Percentiles rank a stretch among this genome's conserved stretches.
Evolutionary conservation across 306 rosid genomes (phyloP).

Genomic region (Delonix regia): DNA sequence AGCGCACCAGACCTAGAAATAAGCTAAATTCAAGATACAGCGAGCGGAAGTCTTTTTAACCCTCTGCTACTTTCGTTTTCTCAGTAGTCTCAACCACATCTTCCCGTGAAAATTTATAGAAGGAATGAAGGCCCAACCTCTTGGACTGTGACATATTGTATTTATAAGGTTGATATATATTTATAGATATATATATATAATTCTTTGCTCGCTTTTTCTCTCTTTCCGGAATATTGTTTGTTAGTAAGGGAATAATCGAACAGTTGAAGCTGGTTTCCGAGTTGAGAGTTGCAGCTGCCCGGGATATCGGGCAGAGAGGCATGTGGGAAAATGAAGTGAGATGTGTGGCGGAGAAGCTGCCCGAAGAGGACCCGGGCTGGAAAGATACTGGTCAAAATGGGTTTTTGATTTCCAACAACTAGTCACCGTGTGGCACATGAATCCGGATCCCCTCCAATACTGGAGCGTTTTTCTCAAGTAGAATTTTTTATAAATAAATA

Average conservation of each 20-base stretch:
- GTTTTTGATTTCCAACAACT: too few species aligned
- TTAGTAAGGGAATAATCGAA: too few species aligned
- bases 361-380: slow-evolving; percentile 41
- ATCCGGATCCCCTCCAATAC: too few species aligned
- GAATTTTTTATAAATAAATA: too few species aligned
- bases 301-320: slow-evolving; percentile 33
- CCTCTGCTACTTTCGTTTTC: neutral
- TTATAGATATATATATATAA: neutral
- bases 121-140: neutral
- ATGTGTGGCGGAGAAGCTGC: slow-evolving; percentile 34
- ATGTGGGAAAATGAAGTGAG: neutral
- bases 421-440: neutral
- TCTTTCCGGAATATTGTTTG: too few species aligned
- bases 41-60: neutral
- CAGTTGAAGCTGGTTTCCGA: slow-evolving; percentile 9
- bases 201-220: neutral
- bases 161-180: slow-evolving; percentile 38
- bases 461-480: too few species aligned
- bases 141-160: neutral
- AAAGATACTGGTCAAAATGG: neutral
- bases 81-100: slow-evolving; percentile 25
- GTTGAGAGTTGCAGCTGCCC: slow-evolving; percentile 37
- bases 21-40: neutral
- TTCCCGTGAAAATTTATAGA: slow-evolving; percentile 3
- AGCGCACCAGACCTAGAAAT: neutral